Base-by-base conservation (phyloP, 2,329 filamentous ascomycete species). In the Bipolaris oryzae region DNA sequence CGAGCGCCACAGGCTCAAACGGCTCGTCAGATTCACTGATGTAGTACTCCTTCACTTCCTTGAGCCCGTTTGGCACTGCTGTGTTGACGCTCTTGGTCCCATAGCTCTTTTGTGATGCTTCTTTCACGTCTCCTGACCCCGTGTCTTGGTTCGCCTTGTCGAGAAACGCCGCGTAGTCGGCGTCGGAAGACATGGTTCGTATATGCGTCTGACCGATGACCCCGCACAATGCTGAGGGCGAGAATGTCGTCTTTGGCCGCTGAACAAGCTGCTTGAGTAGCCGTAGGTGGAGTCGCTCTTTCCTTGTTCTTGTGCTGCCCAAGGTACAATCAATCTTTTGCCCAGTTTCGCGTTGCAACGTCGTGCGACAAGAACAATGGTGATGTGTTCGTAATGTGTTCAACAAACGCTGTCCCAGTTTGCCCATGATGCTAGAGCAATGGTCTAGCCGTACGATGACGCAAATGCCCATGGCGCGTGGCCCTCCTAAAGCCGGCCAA, bases 21-120 rank as follows among this genome's bases (percentile, higher is more conserved):
- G 89, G 88, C 80, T 96, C 91, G 74, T 96, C 92, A 28, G 91
- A 87, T 57, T 96, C 93, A 60, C 89, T 95, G 15, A 85, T 76
- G 75, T 95, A 96, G 71, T 89, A 87, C 41, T 82, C 84, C 55
- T 89, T 80, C 3, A 76, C 68, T 16, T 66, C 60, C 60, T 72
- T 59, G 39, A 78, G 65, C 48, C 38, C 68, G 39, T 66, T 59
- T 2, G 92, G 91, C 50, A 92, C 82, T 57, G 82, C 75, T 49
- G 83, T 81, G 61, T 80, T 74, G 34, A 82, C 77, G 46, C 70
- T 72, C 66, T 73, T 73, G 28, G 74, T 74, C 34, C 70, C 67
- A 52, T 73, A 69, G 44, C 58, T 55, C 39, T 64, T 63, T 59
- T 63, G 56, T 9, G 60, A 60, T 10, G 53, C 38, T 34, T 58